Base-by-base conservation (phyloP, 805 yeast species). In the Spathaspora gorwiae region DNA sequence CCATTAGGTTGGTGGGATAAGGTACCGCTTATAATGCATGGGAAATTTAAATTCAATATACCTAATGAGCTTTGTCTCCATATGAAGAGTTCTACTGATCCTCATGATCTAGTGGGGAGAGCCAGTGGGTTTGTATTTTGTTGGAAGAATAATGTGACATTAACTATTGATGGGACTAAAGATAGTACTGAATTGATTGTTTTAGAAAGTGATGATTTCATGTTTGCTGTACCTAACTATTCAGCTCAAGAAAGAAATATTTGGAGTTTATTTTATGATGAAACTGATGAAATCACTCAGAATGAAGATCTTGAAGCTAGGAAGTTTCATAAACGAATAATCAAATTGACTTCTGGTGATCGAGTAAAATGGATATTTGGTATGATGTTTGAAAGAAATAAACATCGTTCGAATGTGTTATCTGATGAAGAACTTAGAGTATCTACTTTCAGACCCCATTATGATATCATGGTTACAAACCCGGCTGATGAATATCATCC, bases 291-390 rank as follows among this genome's bases (percentile, higher is more conserved):
- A 6, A 44, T 36, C 10, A 46, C 45, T 9, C 52, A 56, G 2
- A 59, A 57, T 37, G 48, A 53, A 15, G 68, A 63, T 30, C 43
- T 56, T 1, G 72, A 64, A 37, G 42, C 61, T 4, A 60, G 54
- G 37, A 68, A 66, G 43, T 61, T 66, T 33, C 64, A 57, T 15
- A 76, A 76, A 53, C 56, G 59, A 8, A 68, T 73, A 0, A 75
- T 87, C 76, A 80, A 78, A 51, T 68, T 90, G 27, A 67, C 72
- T 1, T 68, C 73, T 0, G 64, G 73, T 9, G 90, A 90, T 27
- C 67, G 71, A 35, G 94, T 90, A 6, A 60, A 67, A n/a, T 90
- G 96, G 97, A 78, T 73, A 32, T 65, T 84, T 40, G 96, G 96
- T 0, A 65, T 87, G 53, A 51, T 77, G 15, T 87, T 88, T 64